These are phyloP conservation scores for Babesia sp. DNA, from an alignment of 169 alveolate genomes.

Conservation along the genomic window DNA sequence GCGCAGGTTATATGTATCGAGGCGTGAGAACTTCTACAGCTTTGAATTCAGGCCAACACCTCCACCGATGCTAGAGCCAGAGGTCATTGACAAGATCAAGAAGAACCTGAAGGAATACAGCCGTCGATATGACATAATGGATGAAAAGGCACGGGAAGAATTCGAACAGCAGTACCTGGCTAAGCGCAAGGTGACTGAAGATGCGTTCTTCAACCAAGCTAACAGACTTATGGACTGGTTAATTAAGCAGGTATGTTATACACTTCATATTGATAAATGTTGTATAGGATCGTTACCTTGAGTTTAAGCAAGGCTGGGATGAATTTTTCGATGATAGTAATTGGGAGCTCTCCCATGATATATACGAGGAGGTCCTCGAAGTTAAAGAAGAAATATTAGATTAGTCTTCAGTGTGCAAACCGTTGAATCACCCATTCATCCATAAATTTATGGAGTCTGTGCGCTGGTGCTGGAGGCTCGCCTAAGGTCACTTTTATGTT, in stretches of 20 bases:
- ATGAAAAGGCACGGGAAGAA: conserved; percentile 78
- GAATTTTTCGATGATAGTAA: conserved; percentile 63
- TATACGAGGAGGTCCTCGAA: conserved; percentile 62
- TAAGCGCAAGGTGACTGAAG: conserved; percentile 70
- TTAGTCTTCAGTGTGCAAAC: conserved; percentile 9
- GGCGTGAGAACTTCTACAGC: conserved; percentile 82
- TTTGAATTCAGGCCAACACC: conserved; percentile 90
- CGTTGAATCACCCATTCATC: conserved; percentile 80
- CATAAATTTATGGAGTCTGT: conserved; percentile 77
- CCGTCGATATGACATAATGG: conserved; percentile 72
- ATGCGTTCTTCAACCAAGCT: conserved; percentile 56
- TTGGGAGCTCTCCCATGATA: conserved; percentile 72
- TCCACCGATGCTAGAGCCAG: conserved; percentile 77
- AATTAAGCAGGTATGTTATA: conserved; percentile 59
- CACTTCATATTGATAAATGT: background rate
- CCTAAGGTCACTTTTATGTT: conserved; percentile 59
- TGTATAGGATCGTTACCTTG: conserved; percentile 51
- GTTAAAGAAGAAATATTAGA: conserved; percentile 64
- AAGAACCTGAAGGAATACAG: conserved; percentile 84
- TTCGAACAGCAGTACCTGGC: conserved; percentile 69
- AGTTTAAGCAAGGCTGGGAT: conserved; percentile 71
- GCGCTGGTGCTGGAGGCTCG: conserved; percentile 85
- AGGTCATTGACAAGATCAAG: conserved; percentile 80
- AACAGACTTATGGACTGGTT: conserved; percentile 67
- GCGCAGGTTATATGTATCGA: conserved; percentile 75